These are phyloP conservation scores for Geoglossum glabrum DNA, from an alignment of 495 filamentous ascomycete genomes.

Conservation along the genomic window DNA sequence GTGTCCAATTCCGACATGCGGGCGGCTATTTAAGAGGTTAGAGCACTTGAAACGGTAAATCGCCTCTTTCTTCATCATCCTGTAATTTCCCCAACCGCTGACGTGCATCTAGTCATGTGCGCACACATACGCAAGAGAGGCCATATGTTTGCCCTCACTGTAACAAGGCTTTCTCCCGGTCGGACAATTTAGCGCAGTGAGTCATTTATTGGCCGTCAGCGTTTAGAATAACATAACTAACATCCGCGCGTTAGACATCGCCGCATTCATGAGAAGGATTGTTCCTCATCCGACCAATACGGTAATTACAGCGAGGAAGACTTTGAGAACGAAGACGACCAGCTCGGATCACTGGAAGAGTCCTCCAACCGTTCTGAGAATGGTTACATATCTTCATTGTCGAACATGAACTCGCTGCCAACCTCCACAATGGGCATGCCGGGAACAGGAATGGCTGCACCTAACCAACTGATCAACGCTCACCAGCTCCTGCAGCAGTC, in stretches of 20 bases:
- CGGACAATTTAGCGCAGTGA: conserved; percentile 97
- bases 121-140: conserved; percentile 97
- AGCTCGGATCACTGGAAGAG: conserved; percentile 55
- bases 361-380: conserved; percentile 41
- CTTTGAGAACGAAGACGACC: conserved; percentile 5
- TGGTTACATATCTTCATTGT: conserved; percentile 24
- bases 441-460: conserved; percentile 24
- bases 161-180: conserved; percentile 95
- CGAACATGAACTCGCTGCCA: conserved; percentile 15
- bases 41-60: conserved; percentile 97
- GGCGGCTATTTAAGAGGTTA: conserved; percentile 92
- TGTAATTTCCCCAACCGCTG: conserved; percentile 18
- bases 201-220: conserved; percentile 17
- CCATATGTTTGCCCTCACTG: conserved; percentile 93
- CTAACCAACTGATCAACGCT: conserved; percentile 23
- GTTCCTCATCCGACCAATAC: conserved; percentile 48
- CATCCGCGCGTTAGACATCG: conserved; percentile 47
- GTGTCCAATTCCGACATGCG: conserved; percentile 96
- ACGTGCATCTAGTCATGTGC: conserved; percentile 69
- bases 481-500: conserved; percentile 15
- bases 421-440: conserved; percentile 22
- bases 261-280: conserved; percentile 72
- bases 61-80: conserved; percentile 11
- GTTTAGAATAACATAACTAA: conserved; percentile 18
- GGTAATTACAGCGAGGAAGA: conserved; percentile 29